Conservation (phyloP, 495 filamentous ascomycete species). For the Glonium stellatum region DNA sequence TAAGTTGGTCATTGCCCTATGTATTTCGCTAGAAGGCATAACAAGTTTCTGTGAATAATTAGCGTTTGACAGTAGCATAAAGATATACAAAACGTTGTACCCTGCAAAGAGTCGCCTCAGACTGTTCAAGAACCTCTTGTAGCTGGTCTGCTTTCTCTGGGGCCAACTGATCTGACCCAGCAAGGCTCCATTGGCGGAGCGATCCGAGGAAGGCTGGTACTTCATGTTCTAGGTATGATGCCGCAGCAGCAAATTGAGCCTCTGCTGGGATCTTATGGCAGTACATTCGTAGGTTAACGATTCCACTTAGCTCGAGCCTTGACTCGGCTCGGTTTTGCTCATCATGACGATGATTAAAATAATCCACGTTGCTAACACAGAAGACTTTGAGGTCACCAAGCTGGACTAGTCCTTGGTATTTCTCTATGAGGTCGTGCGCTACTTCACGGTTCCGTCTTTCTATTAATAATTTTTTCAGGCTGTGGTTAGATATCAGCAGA, state of each 20-base stretch:
- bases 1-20: conserved; percentile 6
- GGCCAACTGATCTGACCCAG: background rate
- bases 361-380: conserved; percentile 17
- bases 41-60: conserved; percentile 11
- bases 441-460: conserved; percentile 14
- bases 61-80: background rate
- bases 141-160: conserved; percentile 1
- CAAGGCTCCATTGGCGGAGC: conserved; percentile 15
- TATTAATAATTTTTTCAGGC: conserved; percentile 15
- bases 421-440: conserved; percentile 10
- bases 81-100: background rate
- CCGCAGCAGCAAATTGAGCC: conserved; percentile 10
- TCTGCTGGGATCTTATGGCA: conserved; percentile 19
- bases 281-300: conserved; percentile 11
- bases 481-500: background rate
- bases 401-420: conserved; percentile 9
- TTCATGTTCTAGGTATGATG: conserved; percentile 12
- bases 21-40: conserved; percentile 12
- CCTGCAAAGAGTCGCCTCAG: conserved; percentile 10
- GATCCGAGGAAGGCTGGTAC: conserved; percentile 21
- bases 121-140: conserved; percentile 4
- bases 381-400: conserved; percentile 16
- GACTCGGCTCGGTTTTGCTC: conserved; percentile 12
- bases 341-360: conserved; percentile 18
- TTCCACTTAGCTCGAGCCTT: conserved; percentile 18